Evolutionary conservation across 2,329 filamentous ascomycete species (phyloP), one percentile per base, ranked within the genome.

Genomic region (Cercospora sp.): DNA sequence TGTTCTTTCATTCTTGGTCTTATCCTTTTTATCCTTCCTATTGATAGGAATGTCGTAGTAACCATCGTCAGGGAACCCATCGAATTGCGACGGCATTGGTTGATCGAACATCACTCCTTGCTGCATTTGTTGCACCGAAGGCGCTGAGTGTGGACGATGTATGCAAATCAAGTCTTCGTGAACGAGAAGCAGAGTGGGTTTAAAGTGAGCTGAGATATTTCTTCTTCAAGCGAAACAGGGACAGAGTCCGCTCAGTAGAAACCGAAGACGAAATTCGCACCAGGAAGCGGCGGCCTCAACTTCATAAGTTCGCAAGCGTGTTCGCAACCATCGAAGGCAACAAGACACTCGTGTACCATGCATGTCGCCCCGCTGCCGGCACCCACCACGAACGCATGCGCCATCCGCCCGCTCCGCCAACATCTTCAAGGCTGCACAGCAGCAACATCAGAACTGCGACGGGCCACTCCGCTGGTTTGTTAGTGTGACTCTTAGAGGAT

Each of bases 11-110:
- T 67, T 60, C 18, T 40, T 34, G 18, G 53, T 32, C 51, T 61
- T 43, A 18, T 59, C 58, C 53, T 67, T 67, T 28, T 63, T 63
- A 12, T 45, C 60, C 30, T 40, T 18, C 28, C 59, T 63, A 18
- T 21, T 49, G 13, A 43, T 37, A 24, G 13, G 49, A 34, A 16
- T 18, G 18, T 57, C 45, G 21, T 32, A 21, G 5, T 63, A 49
- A 34, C 12, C n/a, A 4, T 63, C 43, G 32, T 55, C 49, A 3
- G 49, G 24, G n/a, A 55, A 28, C 5, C 24, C 49, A 13, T 28
- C 24, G 49, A 55, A 55, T 24, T 13, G 21, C 49, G 24, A n/a
- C 24, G 49, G 49, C 21, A 55, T 55, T 28, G 49, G 49, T 26
- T 13, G 49, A 26, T 55, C 49, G 24, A 55, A 55, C 49, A 55